Conservation (phyloP, 768 basidiomycete species). For the Pleurotus cornucopiae region DNA sequence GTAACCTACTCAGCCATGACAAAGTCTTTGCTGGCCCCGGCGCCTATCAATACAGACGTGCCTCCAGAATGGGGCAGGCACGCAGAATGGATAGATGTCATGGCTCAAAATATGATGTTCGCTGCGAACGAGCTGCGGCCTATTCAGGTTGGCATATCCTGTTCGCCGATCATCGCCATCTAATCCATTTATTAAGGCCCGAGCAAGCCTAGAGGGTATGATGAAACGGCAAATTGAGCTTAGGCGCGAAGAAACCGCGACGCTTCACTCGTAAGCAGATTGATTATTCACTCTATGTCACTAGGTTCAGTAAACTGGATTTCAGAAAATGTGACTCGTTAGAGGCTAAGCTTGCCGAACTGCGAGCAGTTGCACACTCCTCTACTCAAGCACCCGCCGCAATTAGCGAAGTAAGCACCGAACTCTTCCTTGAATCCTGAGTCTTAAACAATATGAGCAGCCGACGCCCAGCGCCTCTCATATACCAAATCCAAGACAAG, state of each 20-base stretch:
- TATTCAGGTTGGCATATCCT: slow-evolving; percentile 55
- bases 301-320: not conserved
- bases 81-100: slow-evolving; percentile 76
- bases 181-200: slow-evolving; percentile 43
- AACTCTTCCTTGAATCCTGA: not conserved
- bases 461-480: not conserved
- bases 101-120: slow-evolving; percentile 85
- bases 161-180: not conserved
- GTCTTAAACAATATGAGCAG: not conserved
- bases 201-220: slow-evolving; percentile 78
- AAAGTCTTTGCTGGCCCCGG: slow-evolving; percentile 65
- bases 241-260: slow-evolving; percentile 65
- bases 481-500: not conserved
- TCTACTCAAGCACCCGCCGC: not conserved
- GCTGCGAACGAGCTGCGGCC: slow-evolving; percentile 88
- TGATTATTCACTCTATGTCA: not conserved
- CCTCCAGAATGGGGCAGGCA: slow-evolving; percentile 71
- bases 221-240: slow-evolving; percentile 77
- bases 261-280: slow-evolving; percentile 59
- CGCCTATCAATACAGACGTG: slow-evolving; percentile 37
- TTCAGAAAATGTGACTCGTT: slow-evolving; percentile 69
- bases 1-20: slow-evolving; percentile 77
- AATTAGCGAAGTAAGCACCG: not conserved
- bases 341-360: slow-evolving; percentile 55
- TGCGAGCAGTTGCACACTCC: slow-evolving; percentile 35